A percentile compares a stretch with the other conserved stretches of the same genome.
phyloP scores from a whole-genome alignment of 139 green algal species.

The Penium margaritaceum region DNA sequence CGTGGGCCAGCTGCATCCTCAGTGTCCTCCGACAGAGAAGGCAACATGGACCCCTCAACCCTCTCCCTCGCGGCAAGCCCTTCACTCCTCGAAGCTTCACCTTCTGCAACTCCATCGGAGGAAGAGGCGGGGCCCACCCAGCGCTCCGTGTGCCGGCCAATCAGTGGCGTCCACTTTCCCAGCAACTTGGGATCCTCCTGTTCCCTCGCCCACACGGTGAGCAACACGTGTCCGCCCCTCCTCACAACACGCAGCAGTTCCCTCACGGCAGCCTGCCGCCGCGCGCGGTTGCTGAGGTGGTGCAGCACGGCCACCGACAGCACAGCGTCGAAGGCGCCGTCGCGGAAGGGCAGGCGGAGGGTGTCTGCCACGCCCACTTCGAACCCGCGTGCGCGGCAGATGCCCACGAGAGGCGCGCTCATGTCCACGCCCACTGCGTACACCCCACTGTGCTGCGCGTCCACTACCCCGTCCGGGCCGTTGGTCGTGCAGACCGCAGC shows the following conservation, averaged over 20 bases:
- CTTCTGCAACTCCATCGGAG: neutral
- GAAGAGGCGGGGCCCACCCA: slow-evolving; percentile 9
- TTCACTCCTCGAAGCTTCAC: neutral
- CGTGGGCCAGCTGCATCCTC: neutral
- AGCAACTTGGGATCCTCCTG: slow-evolving; percentile 80
- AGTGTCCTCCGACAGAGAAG: neutral
- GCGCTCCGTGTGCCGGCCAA: slow-evolving; percentile 11
- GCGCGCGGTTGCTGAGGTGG: slow-evolving; percentile 68
- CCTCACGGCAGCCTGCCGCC: slow-evolving; percentile 59
- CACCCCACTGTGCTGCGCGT: too few species aligned
- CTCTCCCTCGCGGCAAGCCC: neutral
- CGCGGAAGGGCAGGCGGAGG: slow-evolving; percentile 66
- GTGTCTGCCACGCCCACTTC: slow-evolving; percentile 80
- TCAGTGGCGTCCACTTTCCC: slow-evolving; percentile 71
- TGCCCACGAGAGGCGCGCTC: slow-evolving; percentile 25
- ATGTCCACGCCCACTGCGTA: too few species aligned
- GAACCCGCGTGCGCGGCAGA: slow-evolving; percentile 17
- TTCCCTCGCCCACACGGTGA: slow-evolving; percentile 85
- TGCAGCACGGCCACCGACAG: slow-evolving; percentile 96
- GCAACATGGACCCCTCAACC: neutral
- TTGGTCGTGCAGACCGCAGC: too few species aligned
- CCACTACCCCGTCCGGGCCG: too few species aligned
- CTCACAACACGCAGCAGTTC: slow-evolving; percentile 70
- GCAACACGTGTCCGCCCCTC: slow-evolving; percentile 46
- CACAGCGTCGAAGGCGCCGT: slow-evolving; percentile 66